Percentiles rank a stretch among this genome's conserved stretches.
Conservation (phyloP, 1,139 yeast species). For the Lodderomyces orthopsilosis region DNA sequence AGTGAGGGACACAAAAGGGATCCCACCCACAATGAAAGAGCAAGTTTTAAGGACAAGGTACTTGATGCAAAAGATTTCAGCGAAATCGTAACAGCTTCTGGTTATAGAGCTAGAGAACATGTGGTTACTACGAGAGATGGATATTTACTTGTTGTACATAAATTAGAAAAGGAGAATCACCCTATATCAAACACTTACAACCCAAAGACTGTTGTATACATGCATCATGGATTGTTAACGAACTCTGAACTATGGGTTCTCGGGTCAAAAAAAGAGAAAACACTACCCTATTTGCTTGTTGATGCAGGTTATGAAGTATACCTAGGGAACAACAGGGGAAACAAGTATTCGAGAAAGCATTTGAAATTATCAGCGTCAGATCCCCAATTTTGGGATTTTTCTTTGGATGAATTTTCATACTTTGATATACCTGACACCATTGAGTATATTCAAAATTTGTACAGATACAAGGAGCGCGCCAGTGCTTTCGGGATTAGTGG, state of each 20-base stretch:
- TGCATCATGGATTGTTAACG: conserved; percentile 48
- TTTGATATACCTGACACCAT: conserved; percentile 79
- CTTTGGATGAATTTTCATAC: conserved; percentile 81
- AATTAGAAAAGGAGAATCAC: conserved; percentile 20
- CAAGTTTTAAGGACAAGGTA: conserved; percentile 6
- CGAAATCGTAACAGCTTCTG: conserved; percentile 62
- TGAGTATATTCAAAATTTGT: conserved; percentile 46
- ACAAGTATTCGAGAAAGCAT: conserved; percentile 40
- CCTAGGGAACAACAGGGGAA: conserved; percentile 39
- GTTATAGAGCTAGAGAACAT: conserved; percentile 69
- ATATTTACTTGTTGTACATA: conserved; percentile 40
- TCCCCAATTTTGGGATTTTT: conserved; percentile 73
- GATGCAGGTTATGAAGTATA: conserved; percentile 37
- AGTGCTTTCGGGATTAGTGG: neutral
- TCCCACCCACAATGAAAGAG: neutral
- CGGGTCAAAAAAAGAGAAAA: conserved; percentile 33
- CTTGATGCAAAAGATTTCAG: conserved; percentile 36
- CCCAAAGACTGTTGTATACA: conserved; percentile 29
- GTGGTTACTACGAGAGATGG: conserved; percentile 53
- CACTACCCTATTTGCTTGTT: conserved; percentile 28
- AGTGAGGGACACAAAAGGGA: neutral
- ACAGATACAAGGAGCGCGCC: conserved; percentile 7
- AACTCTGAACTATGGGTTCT: conserved; percentile 44
- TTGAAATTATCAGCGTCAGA: conserved; percentile 38
- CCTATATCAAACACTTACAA: neutral